Percentiles rank a stretch among this genome's conserved stretches.
phyloP scores from a whole-genome alignment of 129 eudicot species.

The sunflower (Helianthus annuus) region HanXRQr2.0-SUNRISE NC_035437.2:172349698-172350197 shows the following conservation, averaged over 20 bases:
- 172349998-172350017: not conserved
- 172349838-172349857: slow-evolving; percentile 64
- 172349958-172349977: slow-evolving; percentile 18
- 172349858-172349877: slow-evolving; percentile 90
- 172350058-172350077: not conserved
- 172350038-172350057: slow-evolving; percentile 1
- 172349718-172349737: slow-evolving; percentile 56
- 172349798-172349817: slow-evolving; percentile 55
- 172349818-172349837: slow-evolving; percentile 50
- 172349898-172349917: slow-evolving; percentile 9
- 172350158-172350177: too few species aligned
- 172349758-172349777: slow-evolving; percentile 39
- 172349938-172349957: slow-evolving; percentile 22
- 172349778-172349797: slow-evolving; percentile 53
- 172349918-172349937: not conserved
- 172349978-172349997: slow-evolving; percentile 9
- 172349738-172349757: slow-evolving; percentile 58
- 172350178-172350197: too few species aligned
- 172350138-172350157: too few species aligned
- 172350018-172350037: not conserved
- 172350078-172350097: not conserved
- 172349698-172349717: slow-evolving; percentile 83
- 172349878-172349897: slow-evolving; percentile 72
- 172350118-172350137: too few species aligned
- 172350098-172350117: too few species aligned